These are phyloP conservation scores for Amanita fuliginea DNA, from an alignment of 768 basidiomycete species.

Conservation along the genomic window DNA sequence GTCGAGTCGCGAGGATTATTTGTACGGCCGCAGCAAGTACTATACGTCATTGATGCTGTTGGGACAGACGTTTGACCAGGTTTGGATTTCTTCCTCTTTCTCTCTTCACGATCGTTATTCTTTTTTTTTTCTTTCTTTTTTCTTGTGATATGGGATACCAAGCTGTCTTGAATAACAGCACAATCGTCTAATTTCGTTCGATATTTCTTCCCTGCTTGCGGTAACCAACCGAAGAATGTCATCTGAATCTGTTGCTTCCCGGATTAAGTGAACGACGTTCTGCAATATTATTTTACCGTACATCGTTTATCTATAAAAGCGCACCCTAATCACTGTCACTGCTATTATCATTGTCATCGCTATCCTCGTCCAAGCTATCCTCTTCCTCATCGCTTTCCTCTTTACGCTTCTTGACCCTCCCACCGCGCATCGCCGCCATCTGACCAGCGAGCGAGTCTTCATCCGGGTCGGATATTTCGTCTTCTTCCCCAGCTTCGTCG, in stretches of 20 bases:
- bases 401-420: constrained; percentile 58
- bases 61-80: constrained; percentile 43
- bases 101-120: background rate
- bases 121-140: background rate
- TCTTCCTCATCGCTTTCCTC: constrained; percentile 38
- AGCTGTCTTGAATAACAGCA: background rate
- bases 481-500: constrained; percentile 41
- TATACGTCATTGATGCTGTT: constrained; percentile 81
- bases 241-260: no score
- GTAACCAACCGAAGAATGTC: no score
- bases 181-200: no score
- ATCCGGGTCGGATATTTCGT: constrained; percentile 97
- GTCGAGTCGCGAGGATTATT: constrained; percentile 66
- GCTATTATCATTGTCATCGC: constrained; percentile 39
- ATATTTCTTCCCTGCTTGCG: no score
- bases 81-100: background rate
- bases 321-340: constrained; percentile 19
- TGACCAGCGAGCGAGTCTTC: constrained; percentile 95
- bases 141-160: background rate
- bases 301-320: no score
- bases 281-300: no score
- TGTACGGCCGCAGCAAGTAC: constrained; percentile 75
- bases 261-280: no score
- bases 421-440: constrained; percentile 94
- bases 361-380: constrained; percentile 35